Evolutionary conservation across 176 grass and related monocot species (phyloP), one percentile per base, ranked within the genome.

Genomic region (Hordeum vulgare): DNA sequence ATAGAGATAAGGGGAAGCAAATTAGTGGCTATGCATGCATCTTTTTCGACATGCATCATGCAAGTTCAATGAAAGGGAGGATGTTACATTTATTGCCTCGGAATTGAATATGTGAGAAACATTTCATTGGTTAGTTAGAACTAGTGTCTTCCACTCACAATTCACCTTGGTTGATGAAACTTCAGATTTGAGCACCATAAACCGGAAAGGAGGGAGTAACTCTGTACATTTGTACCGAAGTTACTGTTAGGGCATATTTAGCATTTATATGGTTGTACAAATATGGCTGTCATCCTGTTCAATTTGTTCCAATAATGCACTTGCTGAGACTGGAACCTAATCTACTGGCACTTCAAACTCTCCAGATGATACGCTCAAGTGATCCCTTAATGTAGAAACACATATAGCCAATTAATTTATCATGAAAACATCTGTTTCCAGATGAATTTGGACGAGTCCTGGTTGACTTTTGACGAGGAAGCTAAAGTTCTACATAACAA

Each of bases 401-500:
- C 34, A 36, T 33, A 33, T 33, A 54, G 3, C 3, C 31, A 31
- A 75, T 18, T 59, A 69, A 51, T 65, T 66, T 69, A 58, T 65
- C 37, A 42, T 71, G 33, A 31, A 27, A 66, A 53, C 23, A 8
- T 75, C n/a, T 71, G n/a, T 88, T 81, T 75, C 65, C 83, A 98
- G 96, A 54, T 98, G 58, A 91, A 81, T 81, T 90, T 89, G 13
- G 90, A 95, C 2, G 93, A 98, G 36, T 98, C 96, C 49, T 91
- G 96, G 89, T 40, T 98, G 65, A 88, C 80, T 9, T 98, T 98
- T 82, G 85, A 91, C 13, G 53, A 91, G 87, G 90, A 93, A 74
- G 93, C 96, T 90, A 95, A 84, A 84, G 45, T 85, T 45, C 84
- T 98, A 76, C 96, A 95, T 85, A 91, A 98, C 89, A 98, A 98